phyloP scores from a whole-genome alignment of 2,329 filamentous ascomycete species.

The Colletotrichum chlorophyti region DNA sequence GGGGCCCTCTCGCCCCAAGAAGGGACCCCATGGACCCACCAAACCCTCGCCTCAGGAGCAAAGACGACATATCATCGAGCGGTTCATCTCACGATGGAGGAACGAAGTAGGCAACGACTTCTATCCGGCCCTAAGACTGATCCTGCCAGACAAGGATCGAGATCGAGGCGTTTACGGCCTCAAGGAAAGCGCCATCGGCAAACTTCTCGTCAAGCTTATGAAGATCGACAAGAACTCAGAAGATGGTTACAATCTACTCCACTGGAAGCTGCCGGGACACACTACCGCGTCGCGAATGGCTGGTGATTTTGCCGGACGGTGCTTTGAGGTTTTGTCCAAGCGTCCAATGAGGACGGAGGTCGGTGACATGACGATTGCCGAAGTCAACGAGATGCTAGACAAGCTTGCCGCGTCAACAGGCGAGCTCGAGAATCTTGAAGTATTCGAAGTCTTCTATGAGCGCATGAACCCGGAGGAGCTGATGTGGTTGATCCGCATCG shows the following conservation, averaged over 20 bases:
- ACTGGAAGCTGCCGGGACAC: constrained; percentile 90
- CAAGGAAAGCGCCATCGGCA: constrained; percentile 91
- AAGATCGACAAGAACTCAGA: constrained; percentile 91
- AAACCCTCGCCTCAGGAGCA: constrained; percentile 77
- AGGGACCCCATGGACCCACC: constrained; percentile 63
- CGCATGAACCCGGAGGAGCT: constrained; percentile 94
- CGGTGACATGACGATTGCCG: constrained; percentile 83
- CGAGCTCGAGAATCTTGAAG: constrained; percentile 82
- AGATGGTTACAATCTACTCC: constrained; percentile 82
- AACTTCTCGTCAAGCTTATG: constrained; percentile 88
- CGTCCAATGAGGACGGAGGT: constrained; percentile 76
- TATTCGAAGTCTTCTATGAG: constrained; percentile 85
- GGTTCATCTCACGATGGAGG: constrained; percentile 88
- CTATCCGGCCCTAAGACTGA: constrained; percentile 89
- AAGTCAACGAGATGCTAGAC: constrained; percentile 89
- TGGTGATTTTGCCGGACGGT: constrained; percentile 91
- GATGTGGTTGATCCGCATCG: constrained; percentile 93
- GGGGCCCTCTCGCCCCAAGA: constrained; percentile 60
- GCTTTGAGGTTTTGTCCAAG: constrained; percentile 85
- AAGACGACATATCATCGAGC: constrained; percentile 79
- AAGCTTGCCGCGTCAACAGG: constrained; percentile 75
- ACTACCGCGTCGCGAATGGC: constrained; percentile 69
- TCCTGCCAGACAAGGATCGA: constrained; percentile 90
- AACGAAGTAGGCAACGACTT: constrained; percentile 90
- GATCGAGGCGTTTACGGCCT: constrained; percentile 92